Evolutionary conservation across 768 basidiomycete species (phyloP), one percentile per base, ranked within the genome.

Genomic region (Boletus bicolor): DNA sequence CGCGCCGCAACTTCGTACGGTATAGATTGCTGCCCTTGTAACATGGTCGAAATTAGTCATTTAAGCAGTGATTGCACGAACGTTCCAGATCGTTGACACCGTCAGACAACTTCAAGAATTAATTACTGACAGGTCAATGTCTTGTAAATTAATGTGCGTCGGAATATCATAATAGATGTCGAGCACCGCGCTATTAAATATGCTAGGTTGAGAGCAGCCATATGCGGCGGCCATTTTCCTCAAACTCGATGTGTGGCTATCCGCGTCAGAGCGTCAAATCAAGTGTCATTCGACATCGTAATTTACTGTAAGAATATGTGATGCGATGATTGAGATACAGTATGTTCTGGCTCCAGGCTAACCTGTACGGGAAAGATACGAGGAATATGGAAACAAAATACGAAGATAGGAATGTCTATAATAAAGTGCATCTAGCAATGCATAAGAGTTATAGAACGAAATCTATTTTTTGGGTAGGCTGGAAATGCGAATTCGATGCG

Each of bases 381-480:
- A 45, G 41, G 50, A 49, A 49, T 59, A 61, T 57, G 34, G 26
- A 64, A 36, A 65, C 51, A 64, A 55, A 15, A 8, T 39, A 30
- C 28, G 51, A 57, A 51, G 53, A 52, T 64, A 67, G 48, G 46
- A 36, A 44, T 53, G 50, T 51, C 42, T 67, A 59, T 1, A 50
- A 36, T 62, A 62, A 52, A 38, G 41, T 57, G 54, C 62, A 56
- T 67, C 67, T 61, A 61, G 41, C 7, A 55, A 24, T 55, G 56
- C 45, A 49, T 34, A 36, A 26, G 17, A 21, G 44, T 41, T 26
- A 30, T 54, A 46, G 60, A 68, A 68, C 61, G 68, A 70, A 68
- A 10, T 64, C 59, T 66, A 58, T 15, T 19, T 47, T 46, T 51
- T 30, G 50, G 44, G 19, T 48, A 5, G 43, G 43, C 51, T 46